Evolutionary conservation across 1,139 yeast genomes (phyloP).

Genomic region (Hansenula lynferdii): DNA sequence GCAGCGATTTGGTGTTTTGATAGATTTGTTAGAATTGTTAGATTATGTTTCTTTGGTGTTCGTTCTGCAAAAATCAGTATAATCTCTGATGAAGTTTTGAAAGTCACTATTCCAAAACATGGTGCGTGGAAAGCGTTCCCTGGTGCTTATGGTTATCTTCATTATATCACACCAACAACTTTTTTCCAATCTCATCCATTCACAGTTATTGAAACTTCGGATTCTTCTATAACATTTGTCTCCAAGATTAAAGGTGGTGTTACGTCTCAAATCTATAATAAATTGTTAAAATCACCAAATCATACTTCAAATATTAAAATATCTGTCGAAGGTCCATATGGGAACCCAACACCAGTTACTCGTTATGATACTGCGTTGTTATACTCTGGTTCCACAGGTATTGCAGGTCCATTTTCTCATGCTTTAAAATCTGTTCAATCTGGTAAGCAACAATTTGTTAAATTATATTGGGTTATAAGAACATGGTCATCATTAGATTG

Average conservation of each 20-base stretch:
- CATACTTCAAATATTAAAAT: slow-evolving; percentile 26
- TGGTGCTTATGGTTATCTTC: slow-evolving; percentile 33
- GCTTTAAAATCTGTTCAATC: slow-evolving; percentile 1
- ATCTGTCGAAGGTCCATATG: slow-evolving; percentile 58
- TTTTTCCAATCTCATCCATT: slow-evolving; percentile 59
- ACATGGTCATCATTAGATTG: slow-evolving; percentile 45
- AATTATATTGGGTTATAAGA: slow-evolving; percentile 46
- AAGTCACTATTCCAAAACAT: slow-evolving; percentile 26
- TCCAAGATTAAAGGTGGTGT: slow-evolving; percentile 45
- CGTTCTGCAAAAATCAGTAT: slow-evolving; percentile 39
- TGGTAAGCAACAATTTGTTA: slow-evolving; percentile 23
- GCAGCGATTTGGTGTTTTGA: slow-evolving; percentile 34
- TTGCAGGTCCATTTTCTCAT: slow-evolving; percentile 46
- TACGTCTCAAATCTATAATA: slow-evolving; percentile 32
- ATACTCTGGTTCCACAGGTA: slow-evolving; percentile 68
- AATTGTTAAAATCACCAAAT: slow-evolving; percentile 16
- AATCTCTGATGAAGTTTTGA: slow-evolving; percentile 42
- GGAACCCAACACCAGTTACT: slow-evolving; percentile 44
- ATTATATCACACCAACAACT: slow-evolving; percentile 35
- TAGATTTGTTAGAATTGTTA: slow-evolving; percentile 27
- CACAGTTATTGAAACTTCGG: slow-evolving; percentile 30
- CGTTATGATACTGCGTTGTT: slow-evolving; percentile 49
- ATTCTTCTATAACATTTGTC: slow-evolving; percentile 33
- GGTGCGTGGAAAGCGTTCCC: slow-evolving; percentile 27
- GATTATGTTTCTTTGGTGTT: slow-evolving; percentile 28